A percentile compares a stretch with the other conserved stretches of the same genome.
These are phyloP conservation scores for Centaurea solstitialis DNA, from an alignment of 129 eudicot species.

Conservation along the genomic window DNA sequence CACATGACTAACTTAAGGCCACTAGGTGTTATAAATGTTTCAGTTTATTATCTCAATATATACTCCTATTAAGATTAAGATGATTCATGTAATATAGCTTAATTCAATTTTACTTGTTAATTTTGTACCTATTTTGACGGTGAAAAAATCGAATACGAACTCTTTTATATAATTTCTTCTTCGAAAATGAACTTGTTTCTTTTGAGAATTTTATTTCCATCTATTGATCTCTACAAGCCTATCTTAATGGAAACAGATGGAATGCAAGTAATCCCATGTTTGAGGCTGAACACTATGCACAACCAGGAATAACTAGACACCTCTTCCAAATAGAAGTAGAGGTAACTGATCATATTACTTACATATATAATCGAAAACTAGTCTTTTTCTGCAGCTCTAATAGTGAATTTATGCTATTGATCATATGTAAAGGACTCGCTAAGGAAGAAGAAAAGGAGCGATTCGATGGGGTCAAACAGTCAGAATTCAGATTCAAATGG, in stretches of 20 bases:
- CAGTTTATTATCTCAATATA: not conserved
- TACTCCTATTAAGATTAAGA: too few relatives aligned
- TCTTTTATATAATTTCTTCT: not conserved
- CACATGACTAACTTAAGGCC: not conserved
- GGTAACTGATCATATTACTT: too few relatives aligned
- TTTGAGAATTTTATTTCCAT: not conserved
- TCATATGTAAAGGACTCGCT: slow-evolving; percentile 33
- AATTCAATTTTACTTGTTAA: not conserved
- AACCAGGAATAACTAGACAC: slow-evolving; percentile 61
- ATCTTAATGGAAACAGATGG: slow-evolving; percentile 45
- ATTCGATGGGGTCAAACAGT: slow-evolving; percentile 53
- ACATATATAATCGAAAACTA: too few relatives aligned
- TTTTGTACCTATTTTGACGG: not conserved
- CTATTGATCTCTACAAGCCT: slow-evolving; percentile 3
- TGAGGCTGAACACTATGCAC: slow-evolving; percentile 46
- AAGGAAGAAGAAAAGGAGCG: slow-evolving; percentile 34
- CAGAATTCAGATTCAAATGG: slow-evolving; percentile 59
- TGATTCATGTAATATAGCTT: too few relatives aligned
- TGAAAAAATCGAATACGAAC: not conserved
- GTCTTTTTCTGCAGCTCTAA: too few relatives aligned
- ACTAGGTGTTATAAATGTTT: not conserved
- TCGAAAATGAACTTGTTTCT: not conserved
- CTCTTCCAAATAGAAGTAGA: slow-evolving; percentile 55
- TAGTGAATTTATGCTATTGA: too few relatives aligned
- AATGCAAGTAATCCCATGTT: slow-evolving; percentile 38